Percentiles rank a stretch among this genome's conserved stretches.
These are phyloP conservation scores for Lentinula aciculospora DNA, from an alignment of 768 basidiomycete genomes.

Conservation along the genomic window DNA sequence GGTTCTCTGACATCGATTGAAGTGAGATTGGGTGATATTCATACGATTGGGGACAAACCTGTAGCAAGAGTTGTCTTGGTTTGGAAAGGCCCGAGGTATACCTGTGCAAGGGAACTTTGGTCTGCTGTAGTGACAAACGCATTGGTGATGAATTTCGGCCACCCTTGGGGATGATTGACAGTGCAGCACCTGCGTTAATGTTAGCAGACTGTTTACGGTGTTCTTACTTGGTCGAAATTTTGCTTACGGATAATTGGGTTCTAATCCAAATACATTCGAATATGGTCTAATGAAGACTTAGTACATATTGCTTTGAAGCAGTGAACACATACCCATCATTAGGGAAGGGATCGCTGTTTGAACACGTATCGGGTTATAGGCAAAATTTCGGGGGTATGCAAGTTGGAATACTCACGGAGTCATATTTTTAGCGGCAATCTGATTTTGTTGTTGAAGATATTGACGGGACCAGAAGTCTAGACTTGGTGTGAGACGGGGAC, in stretches of 20 bases:
- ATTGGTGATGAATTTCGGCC: conserved; percentile 50
- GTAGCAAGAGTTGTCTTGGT: conserved; percentile 32
- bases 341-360: conserved; percentile 53
- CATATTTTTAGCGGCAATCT: conserved; percentile 53
- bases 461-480: conserved; percentile 55
- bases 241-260: conserved; percentile 43
- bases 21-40: not conserved
- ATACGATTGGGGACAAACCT: conserved; percentile 16
- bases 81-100: conserved; percentile 44
- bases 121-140: conserved; percentile 45
- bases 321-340: conserved; percentile 34
- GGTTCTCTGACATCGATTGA: conserved; percentile 25
- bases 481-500: not conserved
- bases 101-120: conserved; percentile 36
- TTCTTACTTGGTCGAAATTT: not conserved
- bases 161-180: conserved; percentile 49
- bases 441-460: conserved; percentile 56
- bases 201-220: not conserved
- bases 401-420: conserved; percentile 25
- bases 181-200: conserved; percentile 35
- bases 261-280: conserved; percentile 44
- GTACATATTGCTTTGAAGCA: not conserved
- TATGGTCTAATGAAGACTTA: conserved; percentile 25
- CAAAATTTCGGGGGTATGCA: not conserved
- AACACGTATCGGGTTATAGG: not conserved